Conservation (phyloP, 139 green algal species). For the Dunaliella primolecta region DNA sequence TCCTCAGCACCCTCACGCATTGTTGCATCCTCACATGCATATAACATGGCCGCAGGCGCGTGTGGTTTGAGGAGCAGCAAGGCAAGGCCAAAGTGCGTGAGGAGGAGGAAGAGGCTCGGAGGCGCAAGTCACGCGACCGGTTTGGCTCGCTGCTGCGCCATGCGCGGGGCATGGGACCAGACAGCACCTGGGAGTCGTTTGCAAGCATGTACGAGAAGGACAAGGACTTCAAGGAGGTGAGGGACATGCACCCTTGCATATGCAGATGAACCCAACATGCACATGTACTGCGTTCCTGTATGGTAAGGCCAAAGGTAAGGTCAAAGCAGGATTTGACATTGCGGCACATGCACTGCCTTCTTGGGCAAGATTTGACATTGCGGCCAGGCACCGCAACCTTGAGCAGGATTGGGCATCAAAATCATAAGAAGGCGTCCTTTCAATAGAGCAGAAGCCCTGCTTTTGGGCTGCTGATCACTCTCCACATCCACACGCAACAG, state of each 20-base stretch:
- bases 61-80: slow-evolving; percentile 61
- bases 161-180: slow-evolving; percentile 33
- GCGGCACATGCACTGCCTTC: no score
- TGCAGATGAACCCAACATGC: neutral
- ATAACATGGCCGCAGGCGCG: slow-evolving; percentile 38
- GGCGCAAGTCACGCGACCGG: slow-evolving; percentile 29
- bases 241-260: neutral
- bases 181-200: slow-evolving; percentile 51
- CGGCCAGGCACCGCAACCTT: no score
- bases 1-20: no score
- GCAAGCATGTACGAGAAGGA: neutral
- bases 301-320: no score
- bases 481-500: no score
- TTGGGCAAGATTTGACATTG: no score
- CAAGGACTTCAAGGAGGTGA: slow-evolving; percentile 13
- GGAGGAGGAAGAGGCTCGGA: slow-evolving; percentile 28
- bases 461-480: no score
- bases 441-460: no score
- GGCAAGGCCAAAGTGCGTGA: slow-evolving; percentile 42
- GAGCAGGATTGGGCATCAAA: no score
- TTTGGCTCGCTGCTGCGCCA: slow-evolving; percentile 50
- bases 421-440: no score
- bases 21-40: neutral
- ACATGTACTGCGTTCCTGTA: no score
- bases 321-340: no score